Percentiles rank a stretch among this genome's conserved stretches.
phyloP scores from a whole-genome alignment of 2,329 filamentous ascomycete genomes.

The Pyrenophora seminiperda region DNA sequence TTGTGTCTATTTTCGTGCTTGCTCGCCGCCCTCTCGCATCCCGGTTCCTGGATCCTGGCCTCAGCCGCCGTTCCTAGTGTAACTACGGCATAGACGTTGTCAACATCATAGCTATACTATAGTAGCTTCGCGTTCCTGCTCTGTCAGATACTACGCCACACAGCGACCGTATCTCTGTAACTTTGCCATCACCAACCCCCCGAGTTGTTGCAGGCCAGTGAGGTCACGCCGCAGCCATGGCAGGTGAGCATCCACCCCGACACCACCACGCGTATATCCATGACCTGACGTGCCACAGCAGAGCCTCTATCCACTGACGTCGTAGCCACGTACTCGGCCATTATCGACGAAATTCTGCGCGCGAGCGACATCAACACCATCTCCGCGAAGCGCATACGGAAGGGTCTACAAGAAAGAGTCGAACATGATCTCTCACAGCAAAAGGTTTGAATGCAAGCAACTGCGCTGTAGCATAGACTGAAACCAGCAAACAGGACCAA shows the following conservation, averaged over 20 bases:
- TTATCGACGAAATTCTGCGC: conserved; percentile 67
- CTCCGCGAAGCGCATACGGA: conserved; percentile 68
- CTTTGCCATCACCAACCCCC: not conserved
- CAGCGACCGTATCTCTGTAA: conserved; percentile 2
- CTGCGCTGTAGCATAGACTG: conserved; percentile 11
- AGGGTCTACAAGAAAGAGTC: conserved; percentile 64
- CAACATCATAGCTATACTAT: conserved; percentile 11
- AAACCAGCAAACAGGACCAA: conserved; percentile 43
- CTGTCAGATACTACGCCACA: not conserved
- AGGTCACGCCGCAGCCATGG: conserved; percentile 32
- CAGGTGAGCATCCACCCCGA: conserved; percentile 28
- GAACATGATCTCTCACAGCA: conserved; percentile 66
- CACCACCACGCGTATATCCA: conserved; percentile 4
- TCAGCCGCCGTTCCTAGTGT: conserved; percentile 4
- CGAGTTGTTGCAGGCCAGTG: conserved; percentile 1
- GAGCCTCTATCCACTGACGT: conserved; percentile 53
- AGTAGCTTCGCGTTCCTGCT: conserved; percentile 6
- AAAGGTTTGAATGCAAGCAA: conserved; percentile 56
- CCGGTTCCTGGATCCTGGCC: conserved; percentile 6
- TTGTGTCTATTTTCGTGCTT: conserved; percentile 13
- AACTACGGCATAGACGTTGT: conserved; percentile 5
- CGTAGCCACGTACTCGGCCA: conserved; percentile 58
- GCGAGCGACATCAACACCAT: conserved; percentile 67
- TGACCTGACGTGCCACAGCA: conserved; percentile 24
- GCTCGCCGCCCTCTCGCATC: conserved; percentile 4